Conservation (phyloP, 495 filamentous ascomycete genomes). For the Chaetomium fimeti region DNA sequence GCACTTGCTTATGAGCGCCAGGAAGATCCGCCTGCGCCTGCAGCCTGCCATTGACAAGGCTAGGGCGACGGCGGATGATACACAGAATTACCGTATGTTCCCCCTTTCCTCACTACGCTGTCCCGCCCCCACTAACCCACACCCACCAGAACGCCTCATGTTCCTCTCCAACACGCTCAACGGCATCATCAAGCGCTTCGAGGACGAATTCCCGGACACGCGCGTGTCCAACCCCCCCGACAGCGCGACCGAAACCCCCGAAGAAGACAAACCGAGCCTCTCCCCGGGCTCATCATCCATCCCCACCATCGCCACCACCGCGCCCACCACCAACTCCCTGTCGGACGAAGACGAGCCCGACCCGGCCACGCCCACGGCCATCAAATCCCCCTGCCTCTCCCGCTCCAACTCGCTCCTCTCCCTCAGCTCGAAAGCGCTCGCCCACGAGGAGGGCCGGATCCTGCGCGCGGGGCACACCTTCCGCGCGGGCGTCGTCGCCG, state of each 20-base stretch:
- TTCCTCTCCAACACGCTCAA: slow-evolving; percentile 89
- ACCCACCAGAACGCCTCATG: slow-evolving; percentile 64
- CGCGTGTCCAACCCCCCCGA: slow-evolving; percentile 48
- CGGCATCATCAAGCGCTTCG: slow-evolving; percentile 90
- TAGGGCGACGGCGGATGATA: slow-evolving; percentile 48
- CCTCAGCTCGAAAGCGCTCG: slow-evolving; percentile 71
- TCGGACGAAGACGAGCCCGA: slow-evolving; percentile 43
- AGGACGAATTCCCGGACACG: slow-evolving; percentile 92
- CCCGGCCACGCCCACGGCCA: slow-evolving; percentile 31
- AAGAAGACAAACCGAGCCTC: slow-evolving; percentile 24
- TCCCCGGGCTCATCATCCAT: slow-evolving; percentile 3
- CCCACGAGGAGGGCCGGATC: slow-evolving; percentile 84
- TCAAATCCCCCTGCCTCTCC: slow-evolving; percentile 49
- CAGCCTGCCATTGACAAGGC: slow-evolving; percentile 82
- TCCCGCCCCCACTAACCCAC: neutral
- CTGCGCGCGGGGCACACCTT: slow-evolving; percentile 82
- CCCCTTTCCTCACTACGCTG: neutral
- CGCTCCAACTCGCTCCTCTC: slow-evolving; percentile 77
- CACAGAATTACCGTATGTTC: slow-evolving; percentile 74
- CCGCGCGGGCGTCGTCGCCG: slow-evolving; percentile 53
- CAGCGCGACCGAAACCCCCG: slow-evolving; percentile 26
- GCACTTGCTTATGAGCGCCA: slow-evolving; percentile 76
- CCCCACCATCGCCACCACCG: slow-evolving; percentile 3
- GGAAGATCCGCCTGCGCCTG: slow-evolving; percentile 80
- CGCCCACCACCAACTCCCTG: slow-evolving; percentile 1